Conservation (phyloP, 129 eudicot genomes). For the Helichrysum umbraculigerum region DNA sequence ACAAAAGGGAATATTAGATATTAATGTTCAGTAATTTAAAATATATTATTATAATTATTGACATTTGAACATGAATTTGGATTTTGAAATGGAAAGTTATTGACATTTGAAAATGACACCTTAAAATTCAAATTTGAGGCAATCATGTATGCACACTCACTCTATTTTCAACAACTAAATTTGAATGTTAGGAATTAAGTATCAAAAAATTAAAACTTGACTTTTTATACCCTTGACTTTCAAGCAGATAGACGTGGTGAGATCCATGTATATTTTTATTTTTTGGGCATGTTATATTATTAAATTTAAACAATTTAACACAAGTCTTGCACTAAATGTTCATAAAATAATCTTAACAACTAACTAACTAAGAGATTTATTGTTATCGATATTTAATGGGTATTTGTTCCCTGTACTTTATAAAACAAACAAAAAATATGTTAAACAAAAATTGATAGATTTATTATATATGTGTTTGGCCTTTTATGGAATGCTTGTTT, state of each 20-base stretch:
- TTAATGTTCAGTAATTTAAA: no score
- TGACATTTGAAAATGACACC: constrained; percentile 22
- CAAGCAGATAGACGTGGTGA: constrained; percentile 34
- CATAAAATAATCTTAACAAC: no score
- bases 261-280: not conserved
- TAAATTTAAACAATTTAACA: no score
- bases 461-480: constrained; percentile 19
- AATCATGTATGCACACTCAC: constrained; percentile 32
- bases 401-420: no score
- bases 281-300: no score
- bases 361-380: no score
- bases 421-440: not conserved
- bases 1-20: no score
- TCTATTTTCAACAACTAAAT: constrained; percentile 18
- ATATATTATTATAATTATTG: not conserved
- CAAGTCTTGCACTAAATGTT: no score
- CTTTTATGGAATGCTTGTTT: constrained; percentile 19
- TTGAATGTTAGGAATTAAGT: not conserved
- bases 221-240: constrained; percentile 28
- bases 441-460: not conserved
- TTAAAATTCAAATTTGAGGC: constrained; percentile 22
- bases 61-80: not conserved
- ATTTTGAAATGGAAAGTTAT: constrained; percentile 21
- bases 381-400: no score
- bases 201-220: constrained; percentile 10